A percentile compares a stretch with the other conserved stretches of the same genome.
Evolutionary conservation across 495 filamentous ascomycete genomes (phyloP).

Genomic region (Letharia columbiana): DNA sequence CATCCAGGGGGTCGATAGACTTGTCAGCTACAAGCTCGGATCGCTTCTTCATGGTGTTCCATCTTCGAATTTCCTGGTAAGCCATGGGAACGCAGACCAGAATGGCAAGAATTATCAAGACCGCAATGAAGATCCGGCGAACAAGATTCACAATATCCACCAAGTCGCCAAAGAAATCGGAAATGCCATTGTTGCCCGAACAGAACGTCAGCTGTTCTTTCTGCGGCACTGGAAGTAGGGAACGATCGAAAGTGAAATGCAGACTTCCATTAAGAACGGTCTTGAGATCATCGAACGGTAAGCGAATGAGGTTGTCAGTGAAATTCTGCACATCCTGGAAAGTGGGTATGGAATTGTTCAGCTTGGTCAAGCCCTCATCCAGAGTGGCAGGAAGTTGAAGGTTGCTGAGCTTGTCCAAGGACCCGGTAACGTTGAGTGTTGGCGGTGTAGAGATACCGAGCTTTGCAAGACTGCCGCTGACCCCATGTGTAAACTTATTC

Average conservation of each 20-base stretch:
- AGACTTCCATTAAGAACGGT: constrained; percentile 57
- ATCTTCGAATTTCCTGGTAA: constrained; percentile 70
- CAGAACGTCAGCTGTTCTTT: constrained; percentile 84
- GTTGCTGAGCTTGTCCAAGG: constrained; percentile 55
- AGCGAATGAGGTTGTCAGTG: constrained; percentile 57
- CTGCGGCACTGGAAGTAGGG: constrained; percentile 65
- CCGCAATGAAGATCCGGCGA: constrained; percentile 62
- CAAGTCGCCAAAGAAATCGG: constrained; percentile 74
- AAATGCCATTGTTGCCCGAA: constrained; percentile 71
- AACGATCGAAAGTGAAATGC: constrained; percentile 68
- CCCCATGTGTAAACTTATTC: constrained; percentile 39
- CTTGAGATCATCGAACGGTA: constrained; percentile 72
- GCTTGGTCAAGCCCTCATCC: constrained; percentile 50
- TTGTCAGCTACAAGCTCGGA: constrained; percentile 56
- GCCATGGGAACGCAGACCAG: constrained; percentile 68
- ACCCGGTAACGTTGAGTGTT: constrained; percentile 48
- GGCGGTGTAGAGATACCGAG: constrained; percentile 31
- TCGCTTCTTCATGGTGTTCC: constrained; percentile 60
- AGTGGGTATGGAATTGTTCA: constrained; percentile 70
- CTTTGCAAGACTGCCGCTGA: too few relatives aligned
- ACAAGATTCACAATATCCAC: constrained; percentile 51
- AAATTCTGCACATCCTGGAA: constrained; percentile 77
- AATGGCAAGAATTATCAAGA: constrained; percentile 60
- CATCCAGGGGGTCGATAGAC: constrained; percentile 72
- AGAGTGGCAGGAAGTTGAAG: constrained; percentile 60